Evolutionary conservation across 352 stramenopile species (phyloP), one percentile per base, ranked within the genome.

Genomic region (Ochromonadaceae sp.): DNA sequence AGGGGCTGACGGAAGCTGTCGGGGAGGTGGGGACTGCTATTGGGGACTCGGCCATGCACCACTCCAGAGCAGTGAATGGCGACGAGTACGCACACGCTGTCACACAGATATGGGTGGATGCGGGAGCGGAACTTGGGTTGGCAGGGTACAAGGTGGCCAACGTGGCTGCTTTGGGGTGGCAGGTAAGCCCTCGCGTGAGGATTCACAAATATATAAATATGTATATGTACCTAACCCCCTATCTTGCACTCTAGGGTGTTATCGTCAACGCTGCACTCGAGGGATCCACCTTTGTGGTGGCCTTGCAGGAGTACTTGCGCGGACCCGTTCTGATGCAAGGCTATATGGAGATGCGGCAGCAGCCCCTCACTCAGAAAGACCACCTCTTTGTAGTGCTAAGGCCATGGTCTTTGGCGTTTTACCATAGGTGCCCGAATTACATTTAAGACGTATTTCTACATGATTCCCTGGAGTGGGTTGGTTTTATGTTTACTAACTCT

Each of bases 361-460:
- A 25, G 9, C 57, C 57, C 20, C 39, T 41, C 9, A 14, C 20
- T 38, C 36, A 17, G 3, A 10, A 28, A 30, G 46, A 26, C 10
- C 9, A 30, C 5, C 56, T 40, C n/a, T 65, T 38, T 14, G 41
- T 28, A 15, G 57, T 65, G 3, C 41, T 65, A 12, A 28, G 57
- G 9, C 57, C 57, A 15, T 65, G 57, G 57, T 65, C 57, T 5
- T 34, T 65, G 2, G 4, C 40, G 2, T 65, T 65, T 55, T 63
- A 63, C 22, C 26, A 34, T 1, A 34, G 2, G n/a, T n/a, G n/a
- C n/a, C n/a, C n/a, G n/a, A n/a, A n/a, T n/a, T n/a, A n/a, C n/a
- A n/a, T n/a, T n/a, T n/a, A n/a, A n/a, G n/a, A n/a, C n/a, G n/a
- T n/a, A n/a, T n/a, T n/a, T n/a, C n/a, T n/a, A n/a, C n/a, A n/a